Conservation (phyloP, 2,329 filamentous ascomycete species). For the Zymoseptoria brevis region DNA sequence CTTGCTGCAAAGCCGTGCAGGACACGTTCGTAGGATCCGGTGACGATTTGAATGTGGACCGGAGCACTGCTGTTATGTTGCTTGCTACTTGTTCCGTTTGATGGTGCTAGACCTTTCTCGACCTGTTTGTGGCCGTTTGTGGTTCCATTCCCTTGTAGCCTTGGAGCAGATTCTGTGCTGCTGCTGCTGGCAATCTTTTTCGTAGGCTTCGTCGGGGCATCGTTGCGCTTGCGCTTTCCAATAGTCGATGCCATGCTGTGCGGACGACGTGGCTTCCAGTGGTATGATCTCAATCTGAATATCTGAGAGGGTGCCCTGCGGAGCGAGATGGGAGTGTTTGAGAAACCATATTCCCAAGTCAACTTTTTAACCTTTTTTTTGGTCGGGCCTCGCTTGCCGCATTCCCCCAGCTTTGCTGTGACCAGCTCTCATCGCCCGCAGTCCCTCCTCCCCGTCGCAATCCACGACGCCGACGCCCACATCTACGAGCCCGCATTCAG, state of each 20-base stretch:
- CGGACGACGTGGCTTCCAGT: constrained; percentile 1
- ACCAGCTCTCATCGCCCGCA: no score
- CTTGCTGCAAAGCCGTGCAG: constrained; percentile 84
- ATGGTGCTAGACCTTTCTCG: not conserved
- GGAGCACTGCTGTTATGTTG: constrained; percentile 2
- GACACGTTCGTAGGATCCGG: constrained; percentile 88
- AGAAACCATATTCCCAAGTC: not conserved
- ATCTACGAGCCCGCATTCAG: not conserved
- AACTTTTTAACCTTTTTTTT: not conserved
- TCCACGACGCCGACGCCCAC: not conserved
- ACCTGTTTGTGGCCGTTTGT: not conserved
- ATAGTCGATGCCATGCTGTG: constrained; percentile 1
- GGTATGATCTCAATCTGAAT: not conserved
- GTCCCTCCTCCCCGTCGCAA: no score
- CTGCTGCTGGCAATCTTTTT: constrained; percentile 12
- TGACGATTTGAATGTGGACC: constrained; percentile 75
- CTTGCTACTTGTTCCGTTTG: not conserved
- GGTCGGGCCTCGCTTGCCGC: no score
- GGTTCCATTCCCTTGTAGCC: constrained; percentile 1
- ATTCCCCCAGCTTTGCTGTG: no score
- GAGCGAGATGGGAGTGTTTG: not conserved
- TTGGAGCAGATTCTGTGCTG: constrained; percentile 4
- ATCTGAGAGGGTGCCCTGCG: not conserved
- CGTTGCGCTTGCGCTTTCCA: constrained; percentile 18
- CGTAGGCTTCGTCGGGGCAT: constrained; percentile 5